Conservation (phyloP, 2,329 filamentous ascomycete species). For the Botrytis pseudocinerea region DNA sequence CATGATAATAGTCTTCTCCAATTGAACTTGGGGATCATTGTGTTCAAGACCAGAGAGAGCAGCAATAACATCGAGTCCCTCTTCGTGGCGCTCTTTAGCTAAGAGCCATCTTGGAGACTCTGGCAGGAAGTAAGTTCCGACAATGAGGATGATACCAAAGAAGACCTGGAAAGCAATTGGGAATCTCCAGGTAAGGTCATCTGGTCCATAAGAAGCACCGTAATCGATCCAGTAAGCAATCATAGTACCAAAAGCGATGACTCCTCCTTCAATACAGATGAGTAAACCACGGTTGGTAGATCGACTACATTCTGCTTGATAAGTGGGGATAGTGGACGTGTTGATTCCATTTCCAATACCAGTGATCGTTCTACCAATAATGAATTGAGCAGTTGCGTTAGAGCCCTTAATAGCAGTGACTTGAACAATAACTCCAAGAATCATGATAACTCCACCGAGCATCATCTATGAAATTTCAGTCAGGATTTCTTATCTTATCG, state of each 20-base stretch:
- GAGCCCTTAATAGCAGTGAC: slow-evolving; percentile 41
- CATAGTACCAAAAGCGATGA: slow-evolving; percentile 65
- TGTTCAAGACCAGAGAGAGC: slow-evolving; percentile 76
- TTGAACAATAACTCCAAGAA: slow-evolving; percentile 54
- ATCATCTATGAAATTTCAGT: slow-evolving; percentile 46
- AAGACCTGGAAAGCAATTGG: slow-evolving; percentile 88
- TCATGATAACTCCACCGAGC: slow-evolving; percentile 57
- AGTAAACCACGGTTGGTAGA: slow-evolving; percentile 49
- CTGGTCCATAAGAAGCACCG: slow-evolving; percentile 85
- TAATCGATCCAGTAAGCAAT: slow-evolving; percentile 99
- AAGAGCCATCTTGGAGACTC: slow-evolving; percentile 97
- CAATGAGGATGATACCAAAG: slow-evolving; percentile 80
- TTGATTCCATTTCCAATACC: slow-evolving; percentile 55
- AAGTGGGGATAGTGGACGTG: slow-evolving; percentile 55
- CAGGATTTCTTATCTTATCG: slow-evolving; percentile 47
- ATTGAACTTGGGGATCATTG: slow-evolving; percentile 45
- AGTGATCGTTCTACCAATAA: slow-evolving; percentile 52
- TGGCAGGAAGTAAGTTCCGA: slow-evolving; percentile 87
- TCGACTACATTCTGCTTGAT: slow-evolving; percentile 59
- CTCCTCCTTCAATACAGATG: slow-evolving; percentile 56
- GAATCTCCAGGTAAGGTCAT: slow-evolving; percentile 83
- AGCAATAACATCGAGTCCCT: slow-evolving; percentile 95
- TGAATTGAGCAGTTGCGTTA: slow-evolving; percentile 54
- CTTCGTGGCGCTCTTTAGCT: slow-evolving; percentile 94
- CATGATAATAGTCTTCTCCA: slow-evolving; percentile 41